Conservation (phyloP, 441 rosid genomes). For the Sinapis alba region DNA sequence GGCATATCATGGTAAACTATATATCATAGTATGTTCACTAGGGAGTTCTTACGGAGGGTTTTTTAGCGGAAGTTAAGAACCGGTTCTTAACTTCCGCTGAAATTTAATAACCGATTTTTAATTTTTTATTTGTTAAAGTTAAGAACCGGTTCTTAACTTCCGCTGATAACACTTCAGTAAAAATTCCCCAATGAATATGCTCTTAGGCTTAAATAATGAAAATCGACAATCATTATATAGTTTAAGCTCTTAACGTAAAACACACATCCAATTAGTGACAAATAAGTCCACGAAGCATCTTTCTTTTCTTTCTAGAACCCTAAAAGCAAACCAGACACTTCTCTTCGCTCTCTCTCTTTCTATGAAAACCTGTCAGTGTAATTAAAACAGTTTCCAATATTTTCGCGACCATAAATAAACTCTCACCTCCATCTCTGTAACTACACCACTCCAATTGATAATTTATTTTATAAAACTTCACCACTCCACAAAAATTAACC, state of each 20-base stretch:
- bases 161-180: too few species aligned
- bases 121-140: too few species aligned
- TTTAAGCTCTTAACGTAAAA: conserved; percentile 13
- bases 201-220: too few species aligned
- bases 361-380: conserved; percentile 27
- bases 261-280: conserved; percentile 27
- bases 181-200: too few species aligned
- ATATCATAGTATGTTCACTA: too few species aligned
- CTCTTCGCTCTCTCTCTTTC: not conserved
- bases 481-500: conserved; percentile 11
- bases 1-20: not conserved
- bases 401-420: conserved; percentile 37
- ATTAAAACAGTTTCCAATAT: conserved; percentile 31
- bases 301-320: conserved; percentile 37
- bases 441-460: not conserved
- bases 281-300: conserved; percentile 38
- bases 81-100: too few species aligned
- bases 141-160: too few species aligned
- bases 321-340: conserved; percentile 19
- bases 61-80: too few species aligned
- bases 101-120: too few species aligned
- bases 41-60: too few species aligned
- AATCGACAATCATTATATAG: too few species aligned
- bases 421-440: conserved; percentile 17
- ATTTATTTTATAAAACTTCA: not conserved